Conservation (phyloP, 129 eudicot species). For the Calendula officinalis region DNA sequence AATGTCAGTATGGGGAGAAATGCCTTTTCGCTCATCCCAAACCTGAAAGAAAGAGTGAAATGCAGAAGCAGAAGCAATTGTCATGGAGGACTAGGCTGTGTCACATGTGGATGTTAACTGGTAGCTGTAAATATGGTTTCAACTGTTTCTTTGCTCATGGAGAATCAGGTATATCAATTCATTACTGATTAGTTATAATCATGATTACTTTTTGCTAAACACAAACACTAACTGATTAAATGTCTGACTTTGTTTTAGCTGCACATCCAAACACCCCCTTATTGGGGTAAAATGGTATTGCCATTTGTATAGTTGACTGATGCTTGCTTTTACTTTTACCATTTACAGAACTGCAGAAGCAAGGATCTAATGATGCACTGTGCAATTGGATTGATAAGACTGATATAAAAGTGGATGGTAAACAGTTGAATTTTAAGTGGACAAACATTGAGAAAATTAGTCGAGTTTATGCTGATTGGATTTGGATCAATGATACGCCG, state of each 20-base stretch:
- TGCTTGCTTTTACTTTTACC: constrained; percentile 16
- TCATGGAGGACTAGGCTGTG: constrained; percentile 56
- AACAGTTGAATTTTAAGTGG: constrained; percentile 39
- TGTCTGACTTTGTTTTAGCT: neutral
- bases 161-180: constrained; percentile 40
- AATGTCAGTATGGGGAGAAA: constrained; percentile 45
- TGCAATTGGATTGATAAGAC: constrained; percentile 24
- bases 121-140: constrained; percentile 47
- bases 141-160: constrained; percentile 67
- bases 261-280: neutral
- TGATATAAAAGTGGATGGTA: constrained; percentile 27
- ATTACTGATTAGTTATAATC: neutral
- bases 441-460: constrained; percentile 38
- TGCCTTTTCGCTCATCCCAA: constrained; percentile 40
- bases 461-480: constrained; percentile 75
- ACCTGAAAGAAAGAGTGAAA: constrained; percentile 5
- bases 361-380: constrained; percentile 10
- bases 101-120: constrained; percentile 40
- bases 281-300: neutral
- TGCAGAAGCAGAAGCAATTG: constrained; percentile 15
- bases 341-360: constrained; percentile 43
- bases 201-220: neutral
- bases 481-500: constrained; percentile 48
- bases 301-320: constrained; percentile 9
- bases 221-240: neutral